phyloP scores from a whole-genome alignment of 352 stramenopile species.

The Pythium brachiatum region DNA sequence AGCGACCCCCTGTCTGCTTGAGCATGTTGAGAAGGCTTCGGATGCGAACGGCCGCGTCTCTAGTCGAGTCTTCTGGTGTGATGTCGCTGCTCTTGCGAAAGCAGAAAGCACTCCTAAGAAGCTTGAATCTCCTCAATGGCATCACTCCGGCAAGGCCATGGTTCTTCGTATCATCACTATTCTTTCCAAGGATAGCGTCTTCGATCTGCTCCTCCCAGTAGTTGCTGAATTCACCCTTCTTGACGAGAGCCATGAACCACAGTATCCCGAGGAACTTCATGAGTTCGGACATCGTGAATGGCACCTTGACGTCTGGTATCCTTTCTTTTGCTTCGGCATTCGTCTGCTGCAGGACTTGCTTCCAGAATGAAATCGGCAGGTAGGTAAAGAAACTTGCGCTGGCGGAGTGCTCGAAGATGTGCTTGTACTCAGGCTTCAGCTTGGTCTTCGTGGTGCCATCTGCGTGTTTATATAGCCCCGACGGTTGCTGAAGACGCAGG shows the following conservation, averaged over 20 bases:
- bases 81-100: constrained; percentile 11
- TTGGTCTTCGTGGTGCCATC: not conserved
- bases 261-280: constrained; percentile 34
- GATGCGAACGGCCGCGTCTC: constrained; percentile 21
- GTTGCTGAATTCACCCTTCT: constrained; percentile 30
- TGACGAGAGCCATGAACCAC: constrained; percentile 27
- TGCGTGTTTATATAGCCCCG: not conserved
- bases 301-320: not conserved
- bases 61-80: constrained; percentile 8
- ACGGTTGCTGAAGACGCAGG: not conserved
- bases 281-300: constrained; percentile 27
- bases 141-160: constrained; percentile 20
- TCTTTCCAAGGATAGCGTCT: constrained; percentile 20
- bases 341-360: constrained; percentile 27
- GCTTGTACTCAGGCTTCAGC: constrained; percentile 9
- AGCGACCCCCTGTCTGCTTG: constrained; percentile 23
- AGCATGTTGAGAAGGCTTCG: constrained; percentile 26
- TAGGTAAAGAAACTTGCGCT: constrained; percentile 30
- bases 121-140: constrained; percentile 27
- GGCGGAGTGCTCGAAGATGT: constrained; percentile 27
- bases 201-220: constrained; percentile 32
- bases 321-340: constrained; percentile 13
- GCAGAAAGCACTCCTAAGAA: constrained; percentile 23
- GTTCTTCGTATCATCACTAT: not conserved
- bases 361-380: constrained; percentile 28